A percentile compares a stretch with the other conserved stretches of the same genome.
Conservation (phyloP, 2,329 filamentous ascomycete genomes). For the Epichloe sylvatica region DNA sequence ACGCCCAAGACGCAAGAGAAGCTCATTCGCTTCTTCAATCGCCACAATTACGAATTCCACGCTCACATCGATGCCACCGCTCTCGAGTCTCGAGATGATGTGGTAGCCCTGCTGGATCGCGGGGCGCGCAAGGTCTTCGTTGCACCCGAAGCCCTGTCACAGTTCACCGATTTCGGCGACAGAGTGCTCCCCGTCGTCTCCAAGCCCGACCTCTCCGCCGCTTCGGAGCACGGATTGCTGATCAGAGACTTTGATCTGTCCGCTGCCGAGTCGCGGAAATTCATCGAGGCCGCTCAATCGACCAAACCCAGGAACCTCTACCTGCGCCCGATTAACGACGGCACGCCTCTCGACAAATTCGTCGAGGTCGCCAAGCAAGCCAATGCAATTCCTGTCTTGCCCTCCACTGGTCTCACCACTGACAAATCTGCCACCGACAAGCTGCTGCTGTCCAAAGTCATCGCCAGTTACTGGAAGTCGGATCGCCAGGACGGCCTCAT, state of each 20-base stretch:
- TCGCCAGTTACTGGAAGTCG: conserved; percentile 62
- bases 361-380: conserved; percentile 34
- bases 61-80: conserved; percentile 66
- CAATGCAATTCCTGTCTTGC: conserved; percentile 57
- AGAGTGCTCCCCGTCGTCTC: conserved; percentile 40
- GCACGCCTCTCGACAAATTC: conserved; percentile 31
- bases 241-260: conserved; percentile 37
- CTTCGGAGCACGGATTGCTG: conserved; percentile 36
- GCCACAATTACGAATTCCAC: conserved; percentile 37
- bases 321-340: conserved; percentile 35
- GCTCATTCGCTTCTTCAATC: conserved; percentile 32
- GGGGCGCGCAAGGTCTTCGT: conserved; percentile 81
- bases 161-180: conserved; percentile 40
- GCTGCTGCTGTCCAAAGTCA: conserved; percentile 49
- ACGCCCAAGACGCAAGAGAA: conserved; percentile 33
- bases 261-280: conserved; percentile 25
- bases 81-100: conserved; percentile 54
- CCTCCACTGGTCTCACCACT: conserved; percentile 55
- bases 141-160: conserved; percentile 49
- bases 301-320: conserved; percentile 35
- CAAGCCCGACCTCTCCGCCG: conserved; percentile 30
- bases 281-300: conserved; percentile 30
- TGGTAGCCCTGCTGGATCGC: conserved; percentile 68
- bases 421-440: conserved; percentile 46
- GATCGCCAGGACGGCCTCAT: conserved; percentile 75